A percentile compares a stretch with the other conserved stretches of the same genome.
Evolutionary conservation across 129 eudicot genomes (phyloP).

Genomic region (Chrysanthemum seticuspe): DNA sequence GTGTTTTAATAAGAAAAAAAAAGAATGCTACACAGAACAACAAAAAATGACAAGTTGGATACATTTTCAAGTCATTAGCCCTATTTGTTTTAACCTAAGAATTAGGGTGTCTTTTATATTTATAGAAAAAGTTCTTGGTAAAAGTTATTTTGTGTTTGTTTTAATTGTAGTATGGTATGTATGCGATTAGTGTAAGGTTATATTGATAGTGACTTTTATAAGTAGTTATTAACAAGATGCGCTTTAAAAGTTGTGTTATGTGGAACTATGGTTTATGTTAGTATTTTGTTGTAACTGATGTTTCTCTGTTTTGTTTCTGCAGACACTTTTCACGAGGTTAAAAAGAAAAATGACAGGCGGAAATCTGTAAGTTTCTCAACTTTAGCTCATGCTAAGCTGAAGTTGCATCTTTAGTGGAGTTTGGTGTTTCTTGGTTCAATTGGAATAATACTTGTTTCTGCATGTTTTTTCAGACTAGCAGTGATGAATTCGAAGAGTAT

Average conservation of each 20-base stretch:
- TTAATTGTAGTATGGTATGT: too few species aligned
- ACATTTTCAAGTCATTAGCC: too few species aligned
- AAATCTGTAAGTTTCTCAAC: conserved; percentile 41
- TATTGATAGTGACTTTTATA: too few species aligned
- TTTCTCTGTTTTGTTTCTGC: conserved; percentile 23
- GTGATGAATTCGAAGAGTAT: conserved; percentile 39
- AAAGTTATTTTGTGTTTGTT: too few species aligned
- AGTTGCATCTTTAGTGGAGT: not conserved
- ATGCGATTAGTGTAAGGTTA: not conserved
- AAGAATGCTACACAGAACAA: too few species aligned
- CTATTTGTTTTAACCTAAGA: too few species aligned
- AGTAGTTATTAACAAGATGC: too few species aligned
- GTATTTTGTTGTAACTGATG: not conserved
- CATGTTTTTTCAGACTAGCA: conserved; percentile 37
- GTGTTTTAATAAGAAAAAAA: too few species aligned
- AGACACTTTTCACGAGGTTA: conserved; percentile 80
- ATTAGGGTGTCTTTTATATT: too few species aligned
- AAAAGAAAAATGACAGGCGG: conserved; percentile 61
- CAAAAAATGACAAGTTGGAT: too few species aligned
- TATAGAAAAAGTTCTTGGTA: too few species aligned
- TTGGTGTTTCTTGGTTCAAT: conserved; percentile 5
- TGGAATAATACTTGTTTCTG: conserved; percentile 8
- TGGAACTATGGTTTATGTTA: not conserved
- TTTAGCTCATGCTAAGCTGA: not conserved
- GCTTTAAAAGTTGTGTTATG: not conserved